Evolutionary conservation across 2,329 filamentous ascomycete species (phyloP), one percentile per base, ranked within the genome.

Genomic region (Aspergillus tanneri): DNA sequence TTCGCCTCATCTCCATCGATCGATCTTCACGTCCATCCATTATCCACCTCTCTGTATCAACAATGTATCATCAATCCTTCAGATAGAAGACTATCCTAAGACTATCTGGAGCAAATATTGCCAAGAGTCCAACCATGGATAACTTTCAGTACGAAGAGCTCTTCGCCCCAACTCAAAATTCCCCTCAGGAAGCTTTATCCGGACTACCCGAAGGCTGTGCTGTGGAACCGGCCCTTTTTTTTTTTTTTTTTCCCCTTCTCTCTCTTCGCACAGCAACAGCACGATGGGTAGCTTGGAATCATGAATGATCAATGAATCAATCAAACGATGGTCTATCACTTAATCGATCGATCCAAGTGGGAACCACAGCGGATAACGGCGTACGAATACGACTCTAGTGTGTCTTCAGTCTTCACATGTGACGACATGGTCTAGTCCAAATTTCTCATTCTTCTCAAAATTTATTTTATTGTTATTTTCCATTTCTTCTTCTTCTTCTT

Each of bases 151-250:
- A 35, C 25, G 43, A n/a, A n/a, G n/a, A n/a, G n/a, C n/a, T n/a
- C 32, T 28, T n/a, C 43, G 5, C 24, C 21, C 27, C 35, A 32
- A 40, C 34, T 24, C 22, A 34, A 16, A 36, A 32, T 43, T 22
- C 28, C 8, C 36, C 40, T 22, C 19, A 46, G 44, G 35, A 43
- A 49, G 35, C 28, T 38, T 38, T 44, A 43, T 47, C 50, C 52
- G 54, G 50, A 9, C 19, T 28, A 41, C 30, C 49, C 49, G 50
- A 50, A 53, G 56, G 56, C 56, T 57, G 55, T 59, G 56, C 46
- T 52, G 51, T 58, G 55, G 53, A 54, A 49, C 49, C 49, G 47
- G 28, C 46, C 42, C 38, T 43, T 45, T 47, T 34, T 47, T 44
- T 35, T 42, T 45, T 51, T 36, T 36, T 41, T 18, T 40, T 39